phyloP scores from a whole-genome alignment of 2,329 filamentous ascomycete species.

The Ophiostoma quercus region DNA sequence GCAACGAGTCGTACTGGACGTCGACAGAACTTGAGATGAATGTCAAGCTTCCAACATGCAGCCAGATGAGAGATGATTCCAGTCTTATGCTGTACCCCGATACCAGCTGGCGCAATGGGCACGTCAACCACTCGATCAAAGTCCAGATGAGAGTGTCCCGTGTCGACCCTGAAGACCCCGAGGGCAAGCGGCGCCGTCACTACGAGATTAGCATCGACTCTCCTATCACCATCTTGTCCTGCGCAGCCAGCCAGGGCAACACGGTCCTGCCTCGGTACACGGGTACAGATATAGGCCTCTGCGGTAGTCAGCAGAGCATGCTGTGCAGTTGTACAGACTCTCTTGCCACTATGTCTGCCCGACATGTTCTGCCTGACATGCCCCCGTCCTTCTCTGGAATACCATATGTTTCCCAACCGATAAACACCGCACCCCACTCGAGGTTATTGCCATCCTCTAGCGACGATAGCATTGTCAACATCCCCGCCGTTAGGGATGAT shows the following conservation, averaged over 20 bases:
- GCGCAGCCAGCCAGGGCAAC: slow-evolving; percentile 86
- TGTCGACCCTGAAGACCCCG: slow-evolving; percentile 69
- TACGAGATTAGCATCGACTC: slow-evolving; percentile 97
- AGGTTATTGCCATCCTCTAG: background rate
- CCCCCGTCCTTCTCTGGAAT: background rate
- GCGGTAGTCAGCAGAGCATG: slow-evolving; percentile 61
- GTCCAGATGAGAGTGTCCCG: slow-evolving; percentile 90
- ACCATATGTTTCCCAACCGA: background rate
- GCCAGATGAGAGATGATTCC: slow-evolving; percentile 73
- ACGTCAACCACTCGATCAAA: slow-evolving; percentile 96
- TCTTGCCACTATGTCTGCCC: background rate
- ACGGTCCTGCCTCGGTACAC: slow-evolving; percentile 76
- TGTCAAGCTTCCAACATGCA: slow-evolving; percentile 83
- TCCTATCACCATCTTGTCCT: slow-evolving; percentile 87
- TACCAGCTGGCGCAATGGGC: slow-evolving; percentile 88
- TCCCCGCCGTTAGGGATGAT: slow-evolving; percentile 21
- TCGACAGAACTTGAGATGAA: slow-evolving; percentile 94
- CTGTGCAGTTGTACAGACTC: slow-evolving; percentile 38
- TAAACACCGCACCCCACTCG: background rate
- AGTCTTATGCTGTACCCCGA: slow-evolving; percentile 69
- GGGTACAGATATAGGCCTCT: slow-evolving; percentile 40
- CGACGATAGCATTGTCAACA: slow-evolving; percentile 20
- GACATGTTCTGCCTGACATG: background rate
- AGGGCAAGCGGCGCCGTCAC: slow-evolving; percentile 68
- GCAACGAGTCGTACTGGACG: slow-evolving; percentile 67